Base-by-base conservation (phyloP, 2,329 filamentous ascomycete species). In the Proliferodiscus dingleyae region DNA sequence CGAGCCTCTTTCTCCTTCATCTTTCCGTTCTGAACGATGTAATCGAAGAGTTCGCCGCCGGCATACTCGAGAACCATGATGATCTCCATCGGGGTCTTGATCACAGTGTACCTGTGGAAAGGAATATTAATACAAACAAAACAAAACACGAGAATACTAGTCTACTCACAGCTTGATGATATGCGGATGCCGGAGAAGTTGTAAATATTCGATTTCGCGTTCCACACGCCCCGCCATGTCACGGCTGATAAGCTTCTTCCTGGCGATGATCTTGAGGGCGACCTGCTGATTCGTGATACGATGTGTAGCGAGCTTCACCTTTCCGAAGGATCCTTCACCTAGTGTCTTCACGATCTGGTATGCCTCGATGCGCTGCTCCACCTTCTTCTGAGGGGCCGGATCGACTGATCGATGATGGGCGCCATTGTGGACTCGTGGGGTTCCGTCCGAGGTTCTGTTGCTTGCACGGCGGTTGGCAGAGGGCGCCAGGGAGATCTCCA, bases 51-150 rank as follows among this genome's bases (percentile, higher is more conserved):
- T 68, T 98, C 93, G 50, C 88, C 88, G 51, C 93, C 93, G 33
- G 93, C 93, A 68, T 95, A 98, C 68, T 98, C 93, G 57, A 98
- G 80, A 39, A 98, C 93, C 93, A 98, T 98, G 68, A 97, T 93
- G 64, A 98, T 98, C 66, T 98, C 93, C 51, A 79, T 82, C 19
- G 83, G 81, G 5, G 91, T 96, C 52, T 95, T 96, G 66, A 98
- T 97, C 54, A 98, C 93, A 23, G 93, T 97, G 68, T 89, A 95
- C 46, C 88, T 93, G 60, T 33, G 41, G 29, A 29, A 28, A 11
- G 21, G 39, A 30, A 37, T 49, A 68, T 49, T 65, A 64, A 46
- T 34, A 44, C 18, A 13, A 40, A 5, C n/a, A n/a, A n/a, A 40
- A 23, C 40, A 16, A 9, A 29, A 18, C 37, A 21, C 29, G 37